phyloP scores from a whole-genome alignment of 169 alveolate genomes.

The Cyclospora cayetanensis region DNA sequence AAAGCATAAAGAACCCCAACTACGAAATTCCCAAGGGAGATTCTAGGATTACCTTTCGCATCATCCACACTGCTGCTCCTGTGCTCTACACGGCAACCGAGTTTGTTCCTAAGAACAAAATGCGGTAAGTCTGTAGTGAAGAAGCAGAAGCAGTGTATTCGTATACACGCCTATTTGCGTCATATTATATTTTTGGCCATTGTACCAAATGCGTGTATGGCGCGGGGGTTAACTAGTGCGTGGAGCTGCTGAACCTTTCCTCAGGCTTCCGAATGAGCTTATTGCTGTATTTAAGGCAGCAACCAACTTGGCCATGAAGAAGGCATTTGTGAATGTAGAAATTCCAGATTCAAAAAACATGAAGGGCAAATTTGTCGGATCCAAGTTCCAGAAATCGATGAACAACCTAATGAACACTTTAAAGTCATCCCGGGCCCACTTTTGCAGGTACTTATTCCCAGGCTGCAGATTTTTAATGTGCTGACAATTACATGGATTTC shows the following conservation, averaged over 20 bases:
- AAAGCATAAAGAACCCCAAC: constrained; percentile 68
- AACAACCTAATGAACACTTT: constrained; percentile 70
- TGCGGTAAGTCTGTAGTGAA: constrained; percentile 15
- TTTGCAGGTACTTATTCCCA: constrained; percentile 75
- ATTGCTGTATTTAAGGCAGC: constrained; percentile 71
- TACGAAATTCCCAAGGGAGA: constrained; percentile 76
- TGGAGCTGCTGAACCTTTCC: no score
- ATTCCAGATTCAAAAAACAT: constrained; percentile 75
- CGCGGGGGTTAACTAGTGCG: no score
- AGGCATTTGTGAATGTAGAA: constrained; percentile 74
- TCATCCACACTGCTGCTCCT: constrained; percentile 78
- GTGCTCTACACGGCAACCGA: constrained; percentile 77
- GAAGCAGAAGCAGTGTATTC: no score
- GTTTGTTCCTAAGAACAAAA: constrained; percentile 76
- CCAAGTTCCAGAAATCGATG: constrained; percentile 77
- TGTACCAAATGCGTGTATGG: no score
- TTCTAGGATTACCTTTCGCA: constrained; percentile 61
- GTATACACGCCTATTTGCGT: no score
- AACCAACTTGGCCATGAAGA: constrained; percentile 49
- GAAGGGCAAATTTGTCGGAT: constrained; percentile 77
- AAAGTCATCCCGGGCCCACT: constrained; percentile 76
- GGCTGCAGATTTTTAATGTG: no score
- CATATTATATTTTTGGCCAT: no score
- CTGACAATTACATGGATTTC: no score
- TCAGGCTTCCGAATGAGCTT: constrained; percentile 75